Evolutionary conservation across 2,329 filamentous ascomycete species (phyloP).

Genomic region (Myriosclerotinia duriaeana): DNA sequence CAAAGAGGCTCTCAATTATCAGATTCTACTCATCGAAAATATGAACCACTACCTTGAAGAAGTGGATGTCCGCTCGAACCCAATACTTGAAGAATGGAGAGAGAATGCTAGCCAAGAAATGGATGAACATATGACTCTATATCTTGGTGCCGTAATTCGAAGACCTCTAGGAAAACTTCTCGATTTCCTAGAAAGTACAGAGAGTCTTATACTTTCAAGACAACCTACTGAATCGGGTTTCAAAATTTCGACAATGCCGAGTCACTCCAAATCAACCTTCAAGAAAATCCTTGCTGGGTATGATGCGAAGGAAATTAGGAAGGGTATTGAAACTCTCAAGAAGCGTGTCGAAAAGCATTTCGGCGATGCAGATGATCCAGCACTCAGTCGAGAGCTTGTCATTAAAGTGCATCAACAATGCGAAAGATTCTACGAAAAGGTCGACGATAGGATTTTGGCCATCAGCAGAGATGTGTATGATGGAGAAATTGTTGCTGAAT

Average conservation of each 20-base stretch:
- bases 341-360: slow-evolving; percentile 98
- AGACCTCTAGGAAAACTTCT: slow-evolving; percentile 86
- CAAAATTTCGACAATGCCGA: slow-evolving; percentile 74
- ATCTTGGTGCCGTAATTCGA: slow-evolving; percentile 84
- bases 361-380: slow-evolving; percentile 78
- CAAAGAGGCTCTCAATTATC: slow-evolving; percentile 95
- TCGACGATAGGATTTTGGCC: slow-evolving; percentile 59
- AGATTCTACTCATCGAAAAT: slow-evolving; percentile 96
- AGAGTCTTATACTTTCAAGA: slow-evolving; percentile 62
- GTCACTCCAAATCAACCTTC: slow-evolving; percentile 77
- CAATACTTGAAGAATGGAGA: slow-evolving; percentile 80
- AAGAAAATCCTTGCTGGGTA: slow-evolving; percentile 81
- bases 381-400: slow-evolving; percentile 51
- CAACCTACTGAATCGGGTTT: slow-evolving; percentile 58
- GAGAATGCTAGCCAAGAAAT: slow-evolving; percentile 76
- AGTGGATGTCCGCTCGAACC: slow-evolving; percentile 71
- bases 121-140: slow-evolving; percentile 81
- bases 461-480: slow-evolving; percentile 64
- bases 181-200: slow-evolving; percentile 87
- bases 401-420: slow-evolving; percentile 59
- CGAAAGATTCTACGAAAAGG: slow-evolving; percentile 61
- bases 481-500: slow-evolving; percentile 64
- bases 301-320: slow-evolving; percentile 80
- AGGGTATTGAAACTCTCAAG: slow-evolving; percentile 83
- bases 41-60: slow-evolving; percentile 98